Percentiles rank a stretch among this genome's conserved stretches.
phyloP scores from a whole-genome alignment of 78 protist genomes.

The Planoprotostelium fungivorum region DNA sequence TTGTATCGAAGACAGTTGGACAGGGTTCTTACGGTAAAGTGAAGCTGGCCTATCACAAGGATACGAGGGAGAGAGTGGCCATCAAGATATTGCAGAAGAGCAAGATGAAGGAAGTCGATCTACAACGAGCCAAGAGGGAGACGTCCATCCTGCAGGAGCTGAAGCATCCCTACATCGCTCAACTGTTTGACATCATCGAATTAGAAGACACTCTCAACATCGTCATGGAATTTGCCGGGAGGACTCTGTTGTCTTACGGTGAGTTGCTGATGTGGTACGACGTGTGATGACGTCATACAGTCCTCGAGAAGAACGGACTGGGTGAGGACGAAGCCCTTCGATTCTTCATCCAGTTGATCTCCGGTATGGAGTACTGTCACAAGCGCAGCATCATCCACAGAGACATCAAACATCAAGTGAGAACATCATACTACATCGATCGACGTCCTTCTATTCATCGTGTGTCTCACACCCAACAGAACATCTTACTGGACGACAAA shows the following conservation, averaged over 20 bases:
- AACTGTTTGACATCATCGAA: conserved; percentile 28
- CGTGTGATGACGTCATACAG: background rate
- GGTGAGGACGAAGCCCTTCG: conserved; percentile 53
- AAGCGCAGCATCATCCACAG: conserved; percentile 33
- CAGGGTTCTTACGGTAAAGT: conserved; percentile 33
- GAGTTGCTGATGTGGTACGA: no score
- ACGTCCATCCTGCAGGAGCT: conserved; percentile 22
- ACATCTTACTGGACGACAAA: conserved; percentile 29
- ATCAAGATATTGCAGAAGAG: conserved; percentile 32
- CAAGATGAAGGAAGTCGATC: conserved; percentile 33
- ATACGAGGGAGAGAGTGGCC: conserved; percentile 20
- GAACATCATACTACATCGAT: background rate
- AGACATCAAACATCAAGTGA: conserved; percentile 52
- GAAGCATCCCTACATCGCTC: conserved; percentile 26
- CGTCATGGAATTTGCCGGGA: conserved; percentile 36
- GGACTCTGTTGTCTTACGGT: background rate
- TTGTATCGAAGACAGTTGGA: conserved; percentile 29
- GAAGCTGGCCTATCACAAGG: conserved; percentile 20
- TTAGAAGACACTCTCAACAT: conserved; percentile 38
- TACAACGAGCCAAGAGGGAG: conserved; percentile 35
- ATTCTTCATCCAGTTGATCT: conserved; percentile 61
- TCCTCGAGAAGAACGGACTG: conserved; percentile 15
- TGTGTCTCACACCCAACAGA: no score
- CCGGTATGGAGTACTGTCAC: conserved; percentile 71
- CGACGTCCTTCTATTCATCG: background rate